These are phyloP conservation scores for Hyphopichia khmerensis DNA, from an alignment of 1,139 yeast genomes.

Conservation along the genomic window DNA sequence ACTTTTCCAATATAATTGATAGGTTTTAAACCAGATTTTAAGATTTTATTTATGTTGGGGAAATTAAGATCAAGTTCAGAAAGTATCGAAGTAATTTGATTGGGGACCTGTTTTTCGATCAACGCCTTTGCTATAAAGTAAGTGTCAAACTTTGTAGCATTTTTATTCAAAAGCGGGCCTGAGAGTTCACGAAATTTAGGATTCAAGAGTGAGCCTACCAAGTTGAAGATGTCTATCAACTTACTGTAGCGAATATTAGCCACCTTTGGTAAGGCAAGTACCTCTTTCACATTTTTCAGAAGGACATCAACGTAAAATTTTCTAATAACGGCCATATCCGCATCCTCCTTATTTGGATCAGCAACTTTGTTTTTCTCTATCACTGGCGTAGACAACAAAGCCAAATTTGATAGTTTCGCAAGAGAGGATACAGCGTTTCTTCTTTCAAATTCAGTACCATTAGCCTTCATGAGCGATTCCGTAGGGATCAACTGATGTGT, in stretches of 20 bases:
- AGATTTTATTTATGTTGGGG: slow-evolving; percentile 61
- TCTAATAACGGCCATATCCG: slow-evolving; percentile 70
- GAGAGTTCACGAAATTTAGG: slow-evolving; percentile 42
- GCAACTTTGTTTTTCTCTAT: slow-evolving; percentile 40
- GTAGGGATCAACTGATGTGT: slow-evolving; percentile 73
- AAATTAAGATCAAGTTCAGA: slow-evolving; percentile 69
- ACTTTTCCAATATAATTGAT: slow-evolving; percentile 61
- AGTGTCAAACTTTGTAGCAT: slow-evolving; percentile 54
- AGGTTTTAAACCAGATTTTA: slow-evolving; percentile 59
- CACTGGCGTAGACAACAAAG: slow-evolving; percentile 57
- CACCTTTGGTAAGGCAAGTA: slow-evolving; percentile 20
- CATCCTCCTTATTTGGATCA: slow-evolving; percentile 54
- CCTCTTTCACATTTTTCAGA: slow-evolving; percentile 60
- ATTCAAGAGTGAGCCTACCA: slow-evolving; percentile 45
- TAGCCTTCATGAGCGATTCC: slow-evolving; percentile 33
- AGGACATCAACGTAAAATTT: slow-evolving; percentile 72
- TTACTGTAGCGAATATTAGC: slow-evolving; percentile 50
- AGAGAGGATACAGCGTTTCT: slow-evolving; percentile 47
- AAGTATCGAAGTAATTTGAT: slow-evolving; percentile 54
- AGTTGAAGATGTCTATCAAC: slow-evolving; percentile 55
- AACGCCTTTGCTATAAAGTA: slow-evolving; percentile 62
- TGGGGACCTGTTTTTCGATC: slow-evolving; percentile 65
- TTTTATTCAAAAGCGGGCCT: slow-evolving; percentile 46
- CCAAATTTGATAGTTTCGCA: slow-evolving; percentile 54
- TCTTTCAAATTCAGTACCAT: slow-evolving; percentile 37